Percentiles rank a stretch among this genome's conserved stretches.
Evolutionary conservation across 352 stramenopile species (phyloP).

Genomic region (Globisporangium parvum): DNA sequence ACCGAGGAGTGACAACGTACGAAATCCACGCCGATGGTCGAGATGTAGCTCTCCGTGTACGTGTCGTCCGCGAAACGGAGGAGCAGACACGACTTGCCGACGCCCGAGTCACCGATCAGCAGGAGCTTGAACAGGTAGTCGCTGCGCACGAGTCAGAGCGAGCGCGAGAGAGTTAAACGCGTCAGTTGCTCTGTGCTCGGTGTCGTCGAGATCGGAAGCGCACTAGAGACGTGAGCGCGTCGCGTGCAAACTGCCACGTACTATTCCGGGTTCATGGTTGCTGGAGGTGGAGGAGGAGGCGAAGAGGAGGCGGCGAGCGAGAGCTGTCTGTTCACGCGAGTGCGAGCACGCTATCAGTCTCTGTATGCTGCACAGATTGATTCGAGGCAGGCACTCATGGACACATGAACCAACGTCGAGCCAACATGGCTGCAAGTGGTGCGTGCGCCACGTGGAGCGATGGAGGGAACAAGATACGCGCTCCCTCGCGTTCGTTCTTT

Average conservation of each 20-base stretch:
- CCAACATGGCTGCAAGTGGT: too few relatives aligned
- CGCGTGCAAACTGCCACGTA: constrained; percentile 32
- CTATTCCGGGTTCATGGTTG: constrained; percentile 92
- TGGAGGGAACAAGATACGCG: background rate
- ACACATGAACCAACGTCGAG: too few relatives aligned
- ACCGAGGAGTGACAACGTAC: constrained; percentile 81
- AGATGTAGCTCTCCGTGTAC: constrained; percentile 99
- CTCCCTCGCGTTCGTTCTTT: background rate
- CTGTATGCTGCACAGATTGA: too few relatives aligned
- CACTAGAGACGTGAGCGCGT: background rate
- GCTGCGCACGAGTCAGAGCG: constrained; percentile 30
- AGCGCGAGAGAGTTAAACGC: background rate
- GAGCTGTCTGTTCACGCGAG: background rate
- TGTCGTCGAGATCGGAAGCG: too few relatives aligned
- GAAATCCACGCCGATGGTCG: constrained; percentile 99
- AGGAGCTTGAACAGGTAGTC: constrained; percentile 99
- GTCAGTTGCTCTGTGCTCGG: background rate
- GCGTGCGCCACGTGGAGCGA: background rate
- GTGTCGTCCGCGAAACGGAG: constrained; percentile 99
- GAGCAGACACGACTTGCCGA: constrained; percentile 98
- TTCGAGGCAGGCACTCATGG: too few relatives aligned
- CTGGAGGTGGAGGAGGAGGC: constrained; percentile 1
- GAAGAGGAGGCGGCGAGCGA: background rate
- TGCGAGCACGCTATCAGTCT: too few relatives aligned
- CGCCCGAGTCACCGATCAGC: constrained; percentile 96